Evolutionary conservation across 2,329 filamentous ascomycete genomes (phyloP).

Genomic region (Gyromitra esculenta): DNA sequence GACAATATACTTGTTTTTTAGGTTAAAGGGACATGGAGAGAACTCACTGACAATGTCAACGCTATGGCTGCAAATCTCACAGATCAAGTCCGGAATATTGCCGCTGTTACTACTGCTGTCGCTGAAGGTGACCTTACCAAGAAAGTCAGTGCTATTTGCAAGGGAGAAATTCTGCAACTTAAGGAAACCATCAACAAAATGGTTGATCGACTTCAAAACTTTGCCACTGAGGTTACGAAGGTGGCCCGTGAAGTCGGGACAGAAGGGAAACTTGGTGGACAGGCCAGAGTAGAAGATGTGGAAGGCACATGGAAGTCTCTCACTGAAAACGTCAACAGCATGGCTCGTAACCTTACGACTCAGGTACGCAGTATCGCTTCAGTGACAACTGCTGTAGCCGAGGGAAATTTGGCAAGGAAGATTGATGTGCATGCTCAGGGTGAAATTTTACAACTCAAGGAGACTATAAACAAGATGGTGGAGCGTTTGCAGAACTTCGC

Average conservation of each 20-base stretch:
- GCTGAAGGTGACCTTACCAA: constrained; percentile 90
- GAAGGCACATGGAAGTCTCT: constrained; percentile 97
- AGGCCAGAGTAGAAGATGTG: constrained; percentile 94
- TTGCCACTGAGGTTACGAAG: constrained; percentile 95
- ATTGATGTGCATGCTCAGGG: constrained; percentile 93
- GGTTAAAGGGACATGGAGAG: constrained; percentile 89
- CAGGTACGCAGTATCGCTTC: constrained; percentile 98
- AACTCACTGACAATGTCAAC: constrained; percentile 68
- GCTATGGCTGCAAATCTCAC: constrained; percentile 60
- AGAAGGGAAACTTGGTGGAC: constrained; percentile 90
- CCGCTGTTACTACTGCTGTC: constrained; percentile 73
- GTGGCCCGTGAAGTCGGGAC: constrained; percentile 96
- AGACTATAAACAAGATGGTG: constrained; percentile 99
- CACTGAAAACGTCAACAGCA: constrained; percentile 95
- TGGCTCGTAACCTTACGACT: constrained; percentile 97
- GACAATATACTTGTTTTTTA: constrained; percentile 36
- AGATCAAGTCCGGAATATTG: constrained; percentile 59
- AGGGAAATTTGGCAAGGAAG: constrained; percentile 93
- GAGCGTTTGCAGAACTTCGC: constrained; percentile 97
- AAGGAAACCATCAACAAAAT: constrained; percentile 99
- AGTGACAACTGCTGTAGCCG: constrained; percentile 93
- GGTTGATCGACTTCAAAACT: constrained; percentile 97
- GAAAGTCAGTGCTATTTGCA: constrained; percentile 92
- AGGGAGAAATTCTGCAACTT: constrained; percentile 90
- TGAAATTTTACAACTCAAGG: constrained; percentile 94